A percentile compares a stretch with the other conserved stretches of the same genome.
phyloP scores from a whole-genome alignment of 768 basidiomycete genomes.

The Agaricus blazei region DNA sequence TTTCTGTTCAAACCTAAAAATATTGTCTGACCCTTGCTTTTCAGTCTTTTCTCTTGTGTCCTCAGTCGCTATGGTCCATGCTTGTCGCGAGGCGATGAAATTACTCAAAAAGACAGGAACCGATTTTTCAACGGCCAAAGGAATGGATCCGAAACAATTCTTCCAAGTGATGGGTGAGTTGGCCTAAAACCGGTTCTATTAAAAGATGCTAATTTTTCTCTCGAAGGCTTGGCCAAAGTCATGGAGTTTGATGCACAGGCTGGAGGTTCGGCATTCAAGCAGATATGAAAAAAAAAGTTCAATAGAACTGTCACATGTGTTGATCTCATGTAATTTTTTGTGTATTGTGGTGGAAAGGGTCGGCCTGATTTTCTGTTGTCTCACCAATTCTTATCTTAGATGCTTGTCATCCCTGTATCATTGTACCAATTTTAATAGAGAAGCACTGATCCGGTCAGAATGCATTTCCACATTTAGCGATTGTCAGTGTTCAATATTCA shows the following conservation, averaged over 20 bases:
- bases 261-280: slow-evolving; percentile 13
- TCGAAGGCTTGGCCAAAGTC: slow-evolving; percentile 11
- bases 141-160: slow-evolving; percentile 77
- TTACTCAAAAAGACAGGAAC: slow-evolving; percentile 75
- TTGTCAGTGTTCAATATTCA: too few relatives aligned
- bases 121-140: slow-evolving; percentile 51
- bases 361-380: neutral
- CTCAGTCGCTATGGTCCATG: slow-evolving; percentile 72
- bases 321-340: neutral
- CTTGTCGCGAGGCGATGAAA: slow-evolving; percentile 72
- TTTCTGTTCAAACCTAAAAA: slow-evolving; percentile 25
- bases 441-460: too few relatives aligned
- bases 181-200: neutral
- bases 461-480: too few relatives aligned
- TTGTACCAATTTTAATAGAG: too few relatives aligned
- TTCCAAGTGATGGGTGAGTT: slow-evolving; percentile 67
- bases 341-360: neutral
- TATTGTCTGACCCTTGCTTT: neutral
- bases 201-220: neutral
- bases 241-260: slow-evolving; percentile 14
- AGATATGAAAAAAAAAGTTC: slow-evolving; percentile 1
- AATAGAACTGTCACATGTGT: neutral
- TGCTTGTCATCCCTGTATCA: too few relatives aligned
- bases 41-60: slow-evolving; percentile 74
- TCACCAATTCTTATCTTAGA: neutral